Conservation (phyloP, 2,329 filamentous ascomycete species). For the Aspergillus neotritici region DNA sequence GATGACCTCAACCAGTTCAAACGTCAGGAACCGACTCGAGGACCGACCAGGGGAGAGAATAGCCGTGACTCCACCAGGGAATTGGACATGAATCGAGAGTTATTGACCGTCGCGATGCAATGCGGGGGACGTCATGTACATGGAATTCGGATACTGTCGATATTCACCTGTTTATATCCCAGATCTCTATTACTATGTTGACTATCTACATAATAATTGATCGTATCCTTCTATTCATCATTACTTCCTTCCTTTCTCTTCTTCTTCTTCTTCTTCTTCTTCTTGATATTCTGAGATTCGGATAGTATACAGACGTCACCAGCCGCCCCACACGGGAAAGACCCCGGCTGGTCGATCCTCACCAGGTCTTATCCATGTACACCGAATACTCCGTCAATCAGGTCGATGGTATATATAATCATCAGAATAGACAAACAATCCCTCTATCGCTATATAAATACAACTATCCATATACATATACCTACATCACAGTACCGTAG, state of each 20-base stretch:
- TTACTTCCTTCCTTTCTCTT: background rate
- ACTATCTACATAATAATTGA: background rate
- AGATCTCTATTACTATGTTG: background rate
- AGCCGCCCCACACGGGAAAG: too few relatives aligned
- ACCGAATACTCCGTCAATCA: too few relatives aligned
- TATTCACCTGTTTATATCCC: background rate
- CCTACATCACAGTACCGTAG: background rate
- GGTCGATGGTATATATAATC: too few relatives aligned
- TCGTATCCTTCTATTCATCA: background rate
- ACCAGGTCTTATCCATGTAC: too few relatives aligned
- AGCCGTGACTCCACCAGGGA: too few relatives aligned
- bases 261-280: background rate
- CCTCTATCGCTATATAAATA: background rate
- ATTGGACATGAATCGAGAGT: too few relatives aligned
- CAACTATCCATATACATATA: background rate
- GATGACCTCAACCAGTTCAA: background rate
- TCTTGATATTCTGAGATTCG: background rate
- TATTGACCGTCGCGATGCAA: background rate
- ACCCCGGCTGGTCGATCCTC: too few relatives aligned
- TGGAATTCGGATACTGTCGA: too few relatives aligned
- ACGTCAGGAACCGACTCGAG: background rate
- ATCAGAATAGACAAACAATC: background rate
- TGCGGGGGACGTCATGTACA: slow-evolving; percentile 1
- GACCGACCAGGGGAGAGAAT: too few relatives aligned
- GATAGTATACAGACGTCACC: too few relatives aligned